Percentiles rank a stretch among this genome's conserved stretches.
These are phyloP conservation scores for Firmiana major DNA, from an alignment of 345 rosid species.

Conservation along the genomic window DNA sequence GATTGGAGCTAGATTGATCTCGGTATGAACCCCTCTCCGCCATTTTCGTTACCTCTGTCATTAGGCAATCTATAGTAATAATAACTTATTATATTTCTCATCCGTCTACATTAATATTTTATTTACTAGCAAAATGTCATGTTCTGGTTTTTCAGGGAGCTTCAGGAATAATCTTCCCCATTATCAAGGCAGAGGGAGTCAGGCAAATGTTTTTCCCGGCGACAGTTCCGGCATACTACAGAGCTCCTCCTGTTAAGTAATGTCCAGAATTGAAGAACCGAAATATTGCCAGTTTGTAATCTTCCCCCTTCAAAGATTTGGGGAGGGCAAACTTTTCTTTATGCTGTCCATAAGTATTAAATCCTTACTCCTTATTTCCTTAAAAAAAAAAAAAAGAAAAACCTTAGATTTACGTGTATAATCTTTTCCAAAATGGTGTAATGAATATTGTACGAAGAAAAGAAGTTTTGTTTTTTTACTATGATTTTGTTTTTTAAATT, in stretches of 20 bases:
- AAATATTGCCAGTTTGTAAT: neutral
- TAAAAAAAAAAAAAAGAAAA: too few species aligned
- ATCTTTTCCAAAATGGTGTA: too few species aligned
- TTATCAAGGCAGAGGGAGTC: slow-evolving; percentile 46
- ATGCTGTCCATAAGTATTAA: too few species aligned
- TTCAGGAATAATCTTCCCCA: slow-evolving; percentile 45
- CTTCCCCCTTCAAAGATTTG: neutral
- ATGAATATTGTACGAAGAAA: too few species aligned
- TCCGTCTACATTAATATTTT: neutral
- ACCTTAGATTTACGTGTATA: too few species aligned
- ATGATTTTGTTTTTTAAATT: too few species aligned
- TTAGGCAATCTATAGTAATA: neutral
- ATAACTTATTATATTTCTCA: neutral
- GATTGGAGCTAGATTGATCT: slow-evolving; percentile 43
- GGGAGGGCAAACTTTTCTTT: neutral
- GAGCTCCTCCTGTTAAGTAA: slow-evolving; percentile 29
- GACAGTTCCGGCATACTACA: slow-evolving; percentile 45
- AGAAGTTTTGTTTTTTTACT: too few species aligned
- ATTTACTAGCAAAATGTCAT: neutral
- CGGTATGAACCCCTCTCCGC: slow-evolving; percentile 17
- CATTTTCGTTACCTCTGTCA: neutral
- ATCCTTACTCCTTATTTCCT: too few species aligned
- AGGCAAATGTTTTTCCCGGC: slow-evolving; percentile 51
- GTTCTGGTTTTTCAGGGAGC: slow-evolving; percentile 31
- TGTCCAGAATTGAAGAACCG: neutral